Percentiles rank a stretch among this genome's conserved stretches.
Conservation (phyloP, 176 grass and related monocot species). For the Zoysia pacifica region DNA sequence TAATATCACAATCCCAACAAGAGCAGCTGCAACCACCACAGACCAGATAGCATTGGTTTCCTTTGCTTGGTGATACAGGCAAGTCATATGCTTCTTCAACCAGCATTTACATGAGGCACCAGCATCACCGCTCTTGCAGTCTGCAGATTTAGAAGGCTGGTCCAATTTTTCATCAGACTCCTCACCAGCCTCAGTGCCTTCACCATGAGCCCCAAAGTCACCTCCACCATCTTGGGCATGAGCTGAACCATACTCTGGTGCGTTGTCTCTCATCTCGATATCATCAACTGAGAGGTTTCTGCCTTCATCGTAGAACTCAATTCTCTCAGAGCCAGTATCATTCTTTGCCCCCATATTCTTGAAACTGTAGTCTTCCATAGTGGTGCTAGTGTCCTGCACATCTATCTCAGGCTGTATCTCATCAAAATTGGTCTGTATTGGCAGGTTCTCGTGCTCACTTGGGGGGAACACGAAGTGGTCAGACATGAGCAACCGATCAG, state of each 20-base stretch:
- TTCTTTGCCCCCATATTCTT: conserved; percentile 24
- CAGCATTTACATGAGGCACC: conserved; percentile 48
- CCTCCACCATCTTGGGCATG: neutral
- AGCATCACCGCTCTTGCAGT: conserved; percentile 22
- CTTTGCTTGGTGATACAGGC: conserved; percentile 75
- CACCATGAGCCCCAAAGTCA: conserved; percentile 21
- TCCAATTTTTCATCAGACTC: conserved; percentile 2
- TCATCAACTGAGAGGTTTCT: conserved; percentile 35
- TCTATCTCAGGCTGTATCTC: conserved; percentile 43
- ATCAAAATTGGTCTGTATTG: conserved; percentile 41
- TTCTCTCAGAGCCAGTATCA: conserved; percentile 32
- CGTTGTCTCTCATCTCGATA: conserved; percentile 31
- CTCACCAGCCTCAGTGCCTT: conserved; percentile 25
- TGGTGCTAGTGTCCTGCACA: conserved; percentile 37
- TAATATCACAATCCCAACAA: conserved; percentile 85
- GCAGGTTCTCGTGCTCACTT: conserved; percentile 89
- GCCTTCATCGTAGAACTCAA: conserved; percentile 52
- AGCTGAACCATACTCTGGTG: conserved; percentile 28
- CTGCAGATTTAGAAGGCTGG: neutral
- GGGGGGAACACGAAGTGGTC: conserved; percentile 86
- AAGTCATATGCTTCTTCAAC: conserved; percentile 73
- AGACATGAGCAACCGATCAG: conserved; percentile 47
- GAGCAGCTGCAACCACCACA: conserved; percentile 70
- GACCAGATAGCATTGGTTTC: conserved; percentile 81
- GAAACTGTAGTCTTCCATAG: conserved; percentile 37